phyloP scores from a whole-genome alignment of 192 early-diverging fungal species.

The Coemansia sp. region DNA sequence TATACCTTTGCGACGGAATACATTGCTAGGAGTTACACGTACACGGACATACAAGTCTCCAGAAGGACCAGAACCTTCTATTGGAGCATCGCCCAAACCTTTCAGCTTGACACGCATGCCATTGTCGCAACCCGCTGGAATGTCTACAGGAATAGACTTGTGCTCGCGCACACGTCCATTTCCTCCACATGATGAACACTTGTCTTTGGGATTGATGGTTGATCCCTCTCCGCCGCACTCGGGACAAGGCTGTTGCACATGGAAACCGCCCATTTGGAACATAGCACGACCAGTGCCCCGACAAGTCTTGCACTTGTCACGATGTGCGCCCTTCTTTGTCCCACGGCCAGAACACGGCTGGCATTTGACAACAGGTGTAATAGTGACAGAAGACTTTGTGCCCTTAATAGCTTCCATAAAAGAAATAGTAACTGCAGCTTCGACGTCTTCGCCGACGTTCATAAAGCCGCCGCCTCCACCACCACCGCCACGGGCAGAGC shows the following conservation, averaged over 20 bases:
- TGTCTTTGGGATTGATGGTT: conserved; percentile 60
- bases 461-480: conserved; percentile 34
- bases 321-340: conserved; percentile 71
- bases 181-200: conserved; percentile 79
- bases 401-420: conserved; percentile 95
- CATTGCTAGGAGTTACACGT: conserved; percentile 64
- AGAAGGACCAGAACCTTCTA: conserved; percentile 64
- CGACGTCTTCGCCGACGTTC: conserved; percentile 63
- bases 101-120: conserved; percentile 75
- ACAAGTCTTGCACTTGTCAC: conserved; percentile 71
- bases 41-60: conserved; percentile 89
- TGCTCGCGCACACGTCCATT: conserved; percentile 74
- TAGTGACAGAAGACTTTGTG: conserved; percentile 61
- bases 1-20: conserved; percentile 82
- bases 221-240: conserved; percentile 84
- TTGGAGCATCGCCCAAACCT: conserved; percentile 80
- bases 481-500: conserved; percentile 35
- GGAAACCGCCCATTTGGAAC: conserved; percentile 86
- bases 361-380: conserved; percentile 71
- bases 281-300: conserved; percentile 80
- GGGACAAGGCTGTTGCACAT: conserved; percentile 80
- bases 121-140: conserved; percentile 85
- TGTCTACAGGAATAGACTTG: conserved; percentile 68
- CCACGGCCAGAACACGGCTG: conserved; percentile 79
- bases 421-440: conserved; percentile 62